Base-by-base conservation (phyloP, 192 early-diverging fungal genomes). In the Oehlia diaphana region DNA sequence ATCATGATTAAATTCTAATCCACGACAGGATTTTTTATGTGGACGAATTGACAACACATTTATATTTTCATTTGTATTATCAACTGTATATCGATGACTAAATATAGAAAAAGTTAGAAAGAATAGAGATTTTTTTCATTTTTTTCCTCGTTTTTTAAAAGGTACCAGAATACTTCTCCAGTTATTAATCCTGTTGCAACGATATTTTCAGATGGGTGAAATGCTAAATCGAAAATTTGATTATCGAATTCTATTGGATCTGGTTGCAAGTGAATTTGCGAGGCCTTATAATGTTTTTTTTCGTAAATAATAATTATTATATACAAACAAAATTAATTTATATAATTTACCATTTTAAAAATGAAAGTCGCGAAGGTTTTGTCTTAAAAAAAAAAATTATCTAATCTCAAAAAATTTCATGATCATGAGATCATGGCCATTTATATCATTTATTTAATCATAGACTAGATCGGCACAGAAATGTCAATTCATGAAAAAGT, bases 1-100 rank as follows among this genome's bases (percentile, higher is more conserved):
- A 83, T 95, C 94, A 9, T 81, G 83, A 81, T 87, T 92, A 81
- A 97, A 99, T 37, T 86, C 91, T 2, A 99, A 81, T 8, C 93
- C 92, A 42, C 97, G 88, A 77, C 94, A 95, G 5, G 96, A 95
- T 81, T 96, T 94, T 84, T 90, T 95, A 82, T 96, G 94, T 1
- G 87, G 88, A 10, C 88, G 85, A 23, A 86, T 74, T 28, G 76
- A 80, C 84, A 91, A 94, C 9, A 90, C 79, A 4, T 81, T 75
- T 63, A 85, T 77, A 63, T 86, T 88, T 50, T 83, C 66, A 16
- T 23, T 83, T 14, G 67, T 76, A n/a, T 44, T 16, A 31, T 82
- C 80, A 6, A 74, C 76, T 19, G 53, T 31, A 49, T 85, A 86
- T 65, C 78, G 81, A 35, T 82, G 80, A 74, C 84, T 86, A 75